Evolutionary conservation across 345 rosid species (phyloP).

Genomic region (Populus pruinosa): DNA sequence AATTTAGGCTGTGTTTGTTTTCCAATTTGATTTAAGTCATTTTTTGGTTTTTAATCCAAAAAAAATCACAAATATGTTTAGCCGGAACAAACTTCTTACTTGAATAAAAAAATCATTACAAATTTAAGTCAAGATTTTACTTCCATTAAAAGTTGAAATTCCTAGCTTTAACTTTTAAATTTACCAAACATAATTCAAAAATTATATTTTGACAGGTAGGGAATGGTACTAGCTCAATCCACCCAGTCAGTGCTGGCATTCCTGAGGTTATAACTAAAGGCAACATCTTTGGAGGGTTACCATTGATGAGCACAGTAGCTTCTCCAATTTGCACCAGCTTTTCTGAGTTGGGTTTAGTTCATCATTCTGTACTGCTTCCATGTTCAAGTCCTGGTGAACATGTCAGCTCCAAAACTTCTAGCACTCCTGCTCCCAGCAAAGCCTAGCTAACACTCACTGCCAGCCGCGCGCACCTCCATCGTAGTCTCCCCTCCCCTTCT

Average conservation of each 20-base stretch:
- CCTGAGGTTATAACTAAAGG: not conserved
- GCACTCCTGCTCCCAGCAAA: not conserved
- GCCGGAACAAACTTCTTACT: no score
- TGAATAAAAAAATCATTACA: no score
- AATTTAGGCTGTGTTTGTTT: not conserved
- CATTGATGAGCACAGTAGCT: conserved; percentile 6
- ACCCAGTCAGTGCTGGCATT: not conserved
- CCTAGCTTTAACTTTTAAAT: no score
- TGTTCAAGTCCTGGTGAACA: not conserved
- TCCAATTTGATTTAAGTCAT: no score
- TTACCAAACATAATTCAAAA: no score
- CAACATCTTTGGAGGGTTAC: not conserved
- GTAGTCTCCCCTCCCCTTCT: no score
- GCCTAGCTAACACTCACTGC: not conserved
- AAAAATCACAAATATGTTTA: no score
- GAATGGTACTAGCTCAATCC: no score
- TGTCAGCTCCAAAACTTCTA: not conserved
- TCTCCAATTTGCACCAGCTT: not conserved
- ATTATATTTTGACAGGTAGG: no score
- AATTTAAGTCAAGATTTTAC: no score
- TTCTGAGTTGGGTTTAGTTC: not conserved
- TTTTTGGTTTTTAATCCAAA: not conserved
- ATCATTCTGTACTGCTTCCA: not conserved
- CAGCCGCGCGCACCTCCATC: conserved; percentile 13
- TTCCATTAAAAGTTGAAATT: no score